Evolutionary conservation across 768 basidiomycete species (phyloP), one percentile per base, ranked within the genome.

Genomic region (Suillus lakei): DNA sequence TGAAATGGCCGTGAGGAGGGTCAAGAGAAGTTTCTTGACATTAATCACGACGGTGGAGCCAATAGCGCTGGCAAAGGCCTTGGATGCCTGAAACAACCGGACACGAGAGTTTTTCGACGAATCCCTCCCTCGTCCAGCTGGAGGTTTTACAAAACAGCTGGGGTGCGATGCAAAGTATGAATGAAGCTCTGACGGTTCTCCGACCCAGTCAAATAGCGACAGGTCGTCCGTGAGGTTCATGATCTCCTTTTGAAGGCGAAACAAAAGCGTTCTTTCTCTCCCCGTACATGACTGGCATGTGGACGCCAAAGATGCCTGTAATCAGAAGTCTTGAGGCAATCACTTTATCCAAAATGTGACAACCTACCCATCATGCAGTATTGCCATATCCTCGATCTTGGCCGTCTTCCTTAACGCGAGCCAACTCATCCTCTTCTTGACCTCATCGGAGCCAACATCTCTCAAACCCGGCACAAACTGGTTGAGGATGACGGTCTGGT

Each of bases 231-330:
- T 64, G 66, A 66, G 67, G 59, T 71, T 73, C 73, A 74, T 71
- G 55, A 74, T 71, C 60, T 74, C 69, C 38, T 73, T 71, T 64
- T 75, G 71, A 28, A 74, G 69, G 18, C 73, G 73, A 36, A n/a
- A 66, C 64, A 39, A 74, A 74, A 44, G 73, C 53, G 15, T 68
- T 56, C 3, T 68, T 66, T 15, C 72, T 69, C 32, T 74, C 73
- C 1, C 73, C 73, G 41, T 74, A 74, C 5, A 76, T 44, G 73
- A 67, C 63, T 73, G 83, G 62, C 56, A 71, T 68, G 51, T 71
- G 62, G 30, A 76, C 48, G 41, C 69, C 69, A 23, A 74, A 72
- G 46, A 74, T 72, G 0, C 74, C 74, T 60, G 71, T 70, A 26
- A n/a, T 32, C 5, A 1, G 13, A 36, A 21, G n/a, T 13, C n/a